Evolutionary conservation across 2,329 filamentous ascomycete species (phyloP).

Genomic region (Aspergillus alliaceus): DNA sequence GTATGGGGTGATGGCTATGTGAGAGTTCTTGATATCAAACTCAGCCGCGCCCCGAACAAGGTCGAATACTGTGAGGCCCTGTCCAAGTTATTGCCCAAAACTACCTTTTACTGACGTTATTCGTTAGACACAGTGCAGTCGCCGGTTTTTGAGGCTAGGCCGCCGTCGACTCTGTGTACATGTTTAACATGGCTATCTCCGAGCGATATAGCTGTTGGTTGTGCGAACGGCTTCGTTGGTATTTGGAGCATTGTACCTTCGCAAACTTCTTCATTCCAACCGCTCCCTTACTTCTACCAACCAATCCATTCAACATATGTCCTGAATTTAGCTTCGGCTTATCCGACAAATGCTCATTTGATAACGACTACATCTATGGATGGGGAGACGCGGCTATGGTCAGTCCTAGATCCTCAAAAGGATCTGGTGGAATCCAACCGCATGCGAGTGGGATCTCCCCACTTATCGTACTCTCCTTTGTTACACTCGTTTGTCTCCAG

Average conservation of each 20-base stretch:
- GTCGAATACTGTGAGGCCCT: slow-evolving; percentile 35
- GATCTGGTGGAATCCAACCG: slow-evolving; percentile 50
- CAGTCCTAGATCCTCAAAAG: slow-evolving; percentile 49
- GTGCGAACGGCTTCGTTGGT: slow-evolving; percentile 57
- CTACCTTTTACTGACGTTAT: neutral
- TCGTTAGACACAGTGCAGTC: slow-evolving; percentile 42
- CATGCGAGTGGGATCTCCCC: slow-evolving; percentile 49
- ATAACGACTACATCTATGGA: slow-evolving; percentile 55
- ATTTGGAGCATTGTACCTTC: slow-evolving; percentile 50
- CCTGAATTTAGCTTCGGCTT: slow-evolving; percentile 47
- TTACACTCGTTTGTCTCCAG: slow-evolving; percentile 54
- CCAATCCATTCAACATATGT: slow-evolving; percentile 40
- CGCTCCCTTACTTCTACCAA: slow-evolving; percentile 38
- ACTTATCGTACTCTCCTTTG: slow-evolving; percentile 57
- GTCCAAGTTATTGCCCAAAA: too few species aligned
- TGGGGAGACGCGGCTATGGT: slow-evolving; percentile 56
- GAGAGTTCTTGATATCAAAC: slow-evolving; percentile 54
- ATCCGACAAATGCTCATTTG: slow-evolving; percentile 54
- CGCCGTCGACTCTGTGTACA: slow-evolving; percentile 56
- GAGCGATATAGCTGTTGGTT: slow-evolving; percentile 55
- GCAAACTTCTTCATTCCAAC: slow-evolving; percentile 12
- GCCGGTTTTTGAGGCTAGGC: slow-evolving; percentile 52
- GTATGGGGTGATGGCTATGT: slow-evolving; percentile 60
- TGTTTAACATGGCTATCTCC: slow-evolving; percentile 58
- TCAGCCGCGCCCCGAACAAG: slow-evolving; percentile 24